A percentile compares a stretch with the other conserved stretches of the same genome.
Evolutionary conservation across 2,329 filamentous ascomycete species (phyloP).

Genomic region (Reticulascus tulasneorum): DNA sequence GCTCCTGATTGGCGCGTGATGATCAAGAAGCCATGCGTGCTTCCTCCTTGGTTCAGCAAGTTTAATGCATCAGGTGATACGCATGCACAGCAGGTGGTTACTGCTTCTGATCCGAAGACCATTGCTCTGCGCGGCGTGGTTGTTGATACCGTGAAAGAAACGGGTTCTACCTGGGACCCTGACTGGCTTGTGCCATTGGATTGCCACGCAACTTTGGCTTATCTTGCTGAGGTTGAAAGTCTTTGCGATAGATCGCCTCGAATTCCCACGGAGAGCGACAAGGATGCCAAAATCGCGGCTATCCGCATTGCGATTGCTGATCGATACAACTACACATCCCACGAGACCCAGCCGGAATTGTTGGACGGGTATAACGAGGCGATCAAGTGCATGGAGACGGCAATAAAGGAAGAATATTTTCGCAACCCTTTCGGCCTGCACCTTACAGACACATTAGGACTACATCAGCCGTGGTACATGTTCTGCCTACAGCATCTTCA

Average conservation of each 20-base stretch:
- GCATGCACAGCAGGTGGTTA: background rate
- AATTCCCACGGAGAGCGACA: background rate
- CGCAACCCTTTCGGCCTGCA: background rate
- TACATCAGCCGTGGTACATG: slow-evolving; percentile 2
- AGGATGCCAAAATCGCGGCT: no score
- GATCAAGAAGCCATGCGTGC: background rate
- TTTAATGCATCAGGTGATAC: background rate
- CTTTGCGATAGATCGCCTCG: background rate
- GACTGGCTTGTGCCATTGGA: slow-evolving; percentile 2
- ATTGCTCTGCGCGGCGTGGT: background rate
- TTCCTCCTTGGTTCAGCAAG: background rate
- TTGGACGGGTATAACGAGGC: slow-evolving; percentile 1
- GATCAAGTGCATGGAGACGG: background rate
- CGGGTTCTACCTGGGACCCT: slow-evolving; percentile 1
- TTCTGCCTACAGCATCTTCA: slow-evolving; percentile 3
- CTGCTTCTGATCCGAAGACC: background rate
- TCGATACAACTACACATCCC: background rate
- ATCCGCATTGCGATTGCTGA: slow-evolving; percentile 5
- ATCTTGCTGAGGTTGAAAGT: background rate
- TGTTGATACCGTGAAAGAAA: slow-evolving; percentile 1
- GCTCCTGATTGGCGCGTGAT: slow-evolving; percentile 2
- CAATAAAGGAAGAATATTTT: background rate
- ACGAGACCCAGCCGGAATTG: slow-evolving; percentile 2
- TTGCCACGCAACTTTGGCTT: background rate
- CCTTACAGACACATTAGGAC: background rate